Base-by-base conservation (phyloP, 495 filamentous ascomycete species). In the Neurospora africana region DNA sequence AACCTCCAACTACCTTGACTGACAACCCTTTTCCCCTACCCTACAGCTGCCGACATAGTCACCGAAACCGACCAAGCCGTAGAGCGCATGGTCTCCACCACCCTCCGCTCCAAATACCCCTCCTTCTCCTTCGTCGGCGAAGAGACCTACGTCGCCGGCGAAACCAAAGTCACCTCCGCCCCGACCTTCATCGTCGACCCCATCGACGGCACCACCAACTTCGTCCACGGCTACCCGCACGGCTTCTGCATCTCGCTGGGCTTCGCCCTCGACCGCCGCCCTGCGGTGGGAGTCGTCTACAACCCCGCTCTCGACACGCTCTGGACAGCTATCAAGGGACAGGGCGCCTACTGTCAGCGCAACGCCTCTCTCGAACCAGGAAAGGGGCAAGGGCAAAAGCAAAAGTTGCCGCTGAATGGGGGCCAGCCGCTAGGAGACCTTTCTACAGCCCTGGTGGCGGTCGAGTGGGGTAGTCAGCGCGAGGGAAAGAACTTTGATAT, bases 111-210 rank as follows among this genome's bases (percentile, higher is more conserved):
- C 33, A 84, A 83, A 72, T 95, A 92, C 81, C 92, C 93, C 0
- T 71, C 82, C 73, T 94, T 90, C 81, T 79, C 83, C 76, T 94
- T 95, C 79, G 86, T 94, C 73, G 92, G 92, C 77, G 92, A 95
- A 78, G 93, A 97, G 79, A 96, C 91, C 23, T 95, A 94, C 85
- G 81, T 90, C 67, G 86, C 91, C 36, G 87, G 89, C 70, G 82
- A 82, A 72, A 80, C 79, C 21, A 83, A 77, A 35, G 83, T 97
- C 71, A 92, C 91, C 4, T 76, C 85, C 43, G 84, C 83, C 2
- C 93, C 93, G 1, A 97, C 93, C 65, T 97, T 97, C 82, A 87
- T 97, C 80, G 88, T 91, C 72, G 93, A 97, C 82, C 93, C 93
- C 47, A 94, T 96, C 76, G 93, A 97, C 82, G 93, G 93, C 72